These are phyloP conservation scores for Mycena alexandri DNA, from an alignment of 768 basidiomycete species.

Conservation along the genomic window DNA sequence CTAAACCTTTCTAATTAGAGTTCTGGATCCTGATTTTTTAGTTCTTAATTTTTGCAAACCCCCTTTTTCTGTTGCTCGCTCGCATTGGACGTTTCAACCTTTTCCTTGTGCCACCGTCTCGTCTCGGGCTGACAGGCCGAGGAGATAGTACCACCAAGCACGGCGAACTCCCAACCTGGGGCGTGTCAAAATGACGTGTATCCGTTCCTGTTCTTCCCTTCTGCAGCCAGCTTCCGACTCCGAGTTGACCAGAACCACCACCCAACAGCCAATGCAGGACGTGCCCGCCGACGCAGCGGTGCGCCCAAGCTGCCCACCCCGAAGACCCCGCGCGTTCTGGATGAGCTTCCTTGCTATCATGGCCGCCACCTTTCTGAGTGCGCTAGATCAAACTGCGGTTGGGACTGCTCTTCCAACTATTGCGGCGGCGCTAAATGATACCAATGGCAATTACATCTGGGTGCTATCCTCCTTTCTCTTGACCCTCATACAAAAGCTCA, in stretches of 20 bases:
- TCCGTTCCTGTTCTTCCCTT: neutral
- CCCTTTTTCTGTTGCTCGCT: no score
- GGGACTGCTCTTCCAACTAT: constrained; percentile 39
- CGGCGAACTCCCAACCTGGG: neutral
- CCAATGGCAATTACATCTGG: constrained; percentile 37
- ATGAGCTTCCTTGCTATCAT: constrained; percentile 35
- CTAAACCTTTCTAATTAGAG: no score
- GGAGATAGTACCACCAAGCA: no score
- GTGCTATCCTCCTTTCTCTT: constrained; percentile 8
- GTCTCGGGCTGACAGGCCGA: no score
- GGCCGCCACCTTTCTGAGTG: constrained; percentile 34
- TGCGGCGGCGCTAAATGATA: constrained; percentile 34
- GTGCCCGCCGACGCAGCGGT: no score
- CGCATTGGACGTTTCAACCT: no score
- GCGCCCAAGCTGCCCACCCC: neutral
- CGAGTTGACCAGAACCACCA: no score
- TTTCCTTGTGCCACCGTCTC: no score
- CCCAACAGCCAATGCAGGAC: neutral
- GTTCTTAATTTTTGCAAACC: no score
- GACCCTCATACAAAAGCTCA: neutral
- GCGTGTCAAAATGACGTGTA: neutral
- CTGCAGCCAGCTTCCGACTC: no score
- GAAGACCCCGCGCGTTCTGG: constrained; percentile 35
- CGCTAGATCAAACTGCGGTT: constrained; percentile 34
- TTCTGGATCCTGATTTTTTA: no score